phyloP scores from a whole-genome alignment of 768 basidiomycete species.

The Crucibulum laeve region DNA sequence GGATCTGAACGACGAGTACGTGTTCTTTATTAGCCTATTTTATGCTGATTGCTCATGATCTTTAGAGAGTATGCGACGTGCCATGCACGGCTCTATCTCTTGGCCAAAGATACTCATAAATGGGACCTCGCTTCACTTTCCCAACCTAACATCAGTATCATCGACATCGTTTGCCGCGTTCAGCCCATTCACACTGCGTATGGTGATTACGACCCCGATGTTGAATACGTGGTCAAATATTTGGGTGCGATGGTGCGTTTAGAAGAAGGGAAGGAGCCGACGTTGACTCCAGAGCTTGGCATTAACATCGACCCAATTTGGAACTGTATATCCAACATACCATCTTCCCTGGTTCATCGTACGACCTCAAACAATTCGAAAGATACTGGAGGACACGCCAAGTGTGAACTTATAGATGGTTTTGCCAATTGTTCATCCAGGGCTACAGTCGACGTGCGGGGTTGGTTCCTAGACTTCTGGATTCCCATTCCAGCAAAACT shows the following conservation, averaged over 20 bases:
- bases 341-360: slow-evolving; percentile 5
- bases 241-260: too few species aligned
- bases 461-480: slow-evolving; percentile 36
- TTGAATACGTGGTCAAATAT: too few species aligned
- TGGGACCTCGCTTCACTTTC: slow-evolving; percentile 24
- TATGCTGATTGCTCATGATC: not conserved
- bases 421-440: slow-evolving; percentile 9
- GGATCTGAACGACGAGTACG: slow-evolving; percentile 29
- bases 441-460: slow-evolving; percentile 24
- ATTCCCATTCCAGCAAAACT: slow-evolving; percentile 44
- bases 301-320: too few species aligned
- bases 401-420: not conserved
- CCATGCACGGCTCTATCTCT: slow-evolving; percentile 25
- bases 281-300: too few species aligned
- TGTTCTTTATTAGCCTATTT: slow-evolving; percentile 7
- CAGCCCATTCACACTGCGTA: slow-evolving; percentile 7
- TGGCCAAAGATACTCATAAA: slow-evolving; percentile 20
- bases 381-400: not conserved
- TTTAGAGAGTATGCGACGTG: slow-evolving; percentile 19
- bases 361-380: slow-evolving; percentile 4
- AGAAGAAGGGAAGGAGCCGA: too few species aligned
- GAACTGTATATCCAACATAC: too few species aligned
- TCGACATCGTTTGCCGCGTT: slow-evolving; percentile 27
- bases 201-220: not conserved
- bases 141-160: slow-evolving; percentile 19